Percentiles rank a stretch among this genome's conserved stretches.
These are phyloP conservation scores for Neurospora sp. DNA, from an alignment of 495 filamentous ascomycete species.

Conservation along the genomic window DNA sequence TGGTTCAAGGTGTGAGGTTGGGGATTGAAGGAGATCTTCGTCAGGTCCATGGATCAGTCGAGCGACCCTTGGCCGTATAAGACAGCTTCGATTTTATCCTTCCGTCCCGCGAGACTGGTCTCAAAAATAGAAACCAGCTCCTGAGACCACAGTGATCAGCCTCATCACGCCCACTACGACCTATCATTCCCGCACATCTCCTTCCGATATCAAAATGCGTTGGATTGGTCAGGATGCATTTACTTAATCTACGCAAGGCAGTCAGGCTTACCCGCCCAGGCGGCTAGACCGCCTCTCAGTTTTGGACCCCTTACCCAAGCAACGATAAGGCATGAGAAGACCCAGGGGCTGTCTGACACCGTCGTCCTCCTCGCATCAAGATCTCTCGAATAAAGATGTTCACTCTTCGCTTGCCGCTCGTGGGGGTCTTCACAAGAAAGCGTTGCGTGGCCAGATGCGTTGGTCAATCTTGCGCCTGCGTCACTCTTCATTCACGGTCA, in stretches of 20 bases:
- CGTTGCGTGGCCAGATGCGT: background rate
- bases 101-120: background rate
- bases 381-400: background rate
- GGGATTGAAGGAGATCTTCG: background rate
- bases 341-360: background rate
- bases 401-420: background rate
- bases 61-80: background rate
- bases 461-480: background rate
- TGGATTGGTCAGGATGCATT: background rate
- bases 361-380: background rate
- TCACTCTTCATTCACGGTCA: background rate
- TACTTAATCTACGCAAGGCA: background rate
- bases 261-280: background rate
- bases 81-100: background rate
- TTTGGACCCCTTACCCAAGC: background rate
- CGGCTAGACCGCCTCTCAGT: background rate
- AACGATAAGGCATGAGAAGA: background rate
- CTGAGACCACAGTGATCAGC: background rate
- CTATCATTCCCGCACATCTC: background rate
- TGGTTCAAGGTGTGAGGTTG: background rate
- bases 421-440: background rate
- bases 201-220: background rate
- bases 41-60: background rate
- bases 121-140: background rate
- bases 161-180: background rate